These are phyloP conservation scores for Pinus taeda DNA, from an alignment of 75 land plant species.

Conservation along the genomic window DNA sequence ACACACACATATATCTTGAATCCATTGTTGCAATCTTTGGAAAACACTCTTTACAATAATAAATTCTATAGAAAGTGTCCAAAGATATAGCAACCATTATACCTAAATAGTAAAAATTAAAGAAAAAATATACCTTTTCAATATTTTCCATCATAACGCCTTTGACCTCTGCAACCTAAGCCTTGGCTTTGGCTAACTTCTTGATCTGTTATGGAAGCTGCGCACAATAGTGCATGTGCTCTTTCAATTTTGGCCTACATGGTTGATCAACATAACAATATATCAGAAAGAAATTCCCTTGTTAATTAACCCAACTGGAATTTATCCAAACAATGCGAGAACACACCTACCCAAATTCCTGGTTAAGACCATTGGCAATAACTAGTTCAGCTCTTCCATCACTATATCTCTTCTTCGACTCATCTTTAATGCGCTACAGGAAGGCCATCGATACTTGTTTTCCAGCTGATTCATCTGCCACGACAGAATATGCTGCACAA, in stretches of 20 bases:
- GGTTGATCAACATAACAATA: background rate
- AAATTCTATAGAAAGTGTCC: too few relatives aligned
- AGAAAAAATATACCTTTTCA: constrained; percentile 49
- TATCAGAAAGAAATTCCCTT: background rate
- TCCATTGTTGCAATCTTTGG: too few relatives aligned
- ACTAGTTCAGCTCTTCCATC: constrained; percentile 60
- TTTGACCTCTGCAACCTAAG: constrained; percentile 78
- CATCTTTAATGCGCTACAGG: constrained; percentile 66
- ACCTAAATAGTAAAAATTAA: background rate
- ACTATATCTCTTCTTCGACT: constrained; percentile 48
- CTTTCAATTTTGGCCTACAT: constrained; percentile 63
- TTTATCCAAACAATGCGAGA: background rate
- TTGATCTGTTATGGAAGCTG: constrained; percentile 80
- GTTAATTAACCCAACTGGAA: background rate
- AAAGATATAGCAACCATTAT: too few relatives aligned
- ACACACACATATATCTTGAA: too few relatives aligned
- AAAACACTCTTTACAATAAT: too few relatives aligned
- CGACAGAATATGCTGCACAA: constrained; percentile 55
- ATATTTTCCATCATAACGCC: constrained; percentile 89
- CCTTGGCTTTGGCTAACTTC: constrained; percentile 69
- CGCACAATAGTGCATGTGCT: constrained; percentile 73
- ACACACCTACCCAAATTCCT: constrained; percentile 49
- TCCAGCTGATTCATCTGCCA: constrained; percentile 62
- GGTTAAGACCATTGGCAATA: constrained; percentile 49
- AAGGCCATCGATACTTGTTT: constrained; percentile 62